Evolutionary conservation across 495 filamentous ascomycete genomes (phyloP).

Genomic region (Penicilliopsis zonata): DNA sequence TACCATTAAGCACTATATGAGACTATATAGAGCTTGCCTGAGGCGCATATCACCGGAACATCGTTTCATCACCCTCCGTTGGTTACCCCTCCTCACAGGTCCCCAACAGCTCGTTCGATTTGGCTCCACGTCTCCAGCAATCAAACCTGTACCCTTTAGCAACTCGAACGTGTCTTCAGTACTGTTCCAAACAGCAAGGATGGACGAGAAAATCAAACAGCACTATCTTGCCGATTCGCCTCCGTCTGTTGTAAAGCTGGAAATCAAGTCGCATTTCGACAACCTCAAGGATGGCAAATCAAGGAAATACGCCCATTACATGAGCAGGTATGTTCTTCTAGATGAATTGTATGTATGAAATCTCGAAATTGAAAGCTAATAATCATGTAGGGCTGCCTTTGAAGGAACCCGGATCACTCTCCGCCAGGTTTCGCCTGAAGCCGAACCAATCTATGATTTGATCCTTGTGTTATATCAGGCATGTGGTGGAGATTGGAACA

Average conservation of each 20-base stretch:
- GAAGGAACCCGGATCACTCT: conserved; percentile 75
- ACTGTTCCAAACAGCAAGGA: conserved; percentile 11
- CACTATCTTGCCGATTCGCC: conserved; percentile 87
- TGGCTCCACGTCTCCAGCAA: conserved; percentile 2
- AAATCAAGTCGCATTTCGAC: conserved; percentile 84
- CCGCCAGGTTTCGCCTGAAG: conserved; percentile 83
- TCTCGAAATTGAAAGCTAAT: conserved; percentile 1
- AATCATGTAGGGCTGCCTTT: conserved; percentile 58
- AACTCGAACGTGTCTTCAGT: conserved; percentile 6
- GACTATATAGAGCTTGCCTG: background rate
- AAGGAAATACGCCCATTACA: conserved; percentile 76
- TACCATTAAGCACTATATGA: no score
- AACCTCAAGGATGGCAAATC: conserved; percentile 61
- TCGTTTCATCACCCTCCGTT: conserved; percentile 11
- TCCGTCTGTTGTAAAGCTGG: conserved; percentile 71
- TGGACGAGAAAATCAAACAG: conserved; percentile 31
- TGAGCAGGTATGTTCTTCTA: conserved; percentile 52
- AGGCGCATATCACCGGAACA: conserved; percentile 15
- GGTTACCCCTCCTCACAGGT: conserved; percentile 24
- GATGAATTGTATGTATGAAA: conserved; percentile 1
- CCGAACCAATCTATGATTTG: conserved; percentile 82
- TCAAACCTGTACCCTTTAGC: conserved; percentile 5
- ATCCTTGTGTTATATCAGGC: conserved; percentile 67
- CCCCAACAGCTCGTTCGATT: no score
- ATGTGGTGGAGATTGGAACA: conserved; percentile 68